Base-by-base conservation (phyloP, 768 basidiomycete species). In the Favolaschia claudopus region DNA sequence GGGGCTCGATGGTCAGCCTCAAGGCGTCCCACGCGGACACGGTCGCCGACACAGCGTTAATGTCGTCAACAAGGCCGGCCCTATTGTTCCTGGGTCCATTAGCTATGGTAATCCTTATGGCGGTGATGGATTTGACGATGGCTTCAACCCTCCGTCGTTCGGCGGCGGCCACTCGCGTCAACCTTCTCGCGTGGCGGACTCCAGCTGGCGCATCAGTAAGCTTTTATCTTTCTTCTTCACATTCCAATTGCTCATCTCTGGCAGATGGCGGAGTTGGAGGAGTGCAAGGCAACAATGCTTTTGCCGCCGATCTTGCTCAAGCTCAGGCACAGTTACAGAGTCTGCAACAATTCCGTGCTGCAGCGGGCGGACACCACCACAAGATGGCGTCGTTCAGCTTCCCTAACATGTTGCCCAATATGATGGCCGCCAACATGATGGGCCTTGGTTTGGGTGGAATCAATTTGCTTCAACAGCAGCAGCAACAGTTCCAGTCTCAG, bases 361-460 rank as follows among this genome's bases (percentile, higher is more conserved):
- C 95, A 5, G 89, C 93, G 19, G 93, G 93, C 40, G 95, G 94
- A 10, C 95, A 96, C 67, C 95, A 96, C 72, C 89, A 93, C 72
- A 96, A 96, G 81, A 95, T 97, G 93, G 86, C 92, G 9, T 98
- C 96, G 4, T 98, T 97, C 78, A 94, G 92, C 71, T 95, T 98
- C 80, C 96, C 96, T 6, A 97, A 97, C 72, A 97, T 97, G 94
- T 80, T 97, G 14, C 96, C 95, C 6, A 96, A 96, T 69, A 91
- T 96, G 86, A 92, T 95, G 91, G 95, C 94, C 3, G 95, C 94
- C 17, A 97, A 93, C 67, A 95, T 93, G 89, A 93, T 95, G 93
- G 93, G 94, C 19, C 77, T 95, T 33, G 89, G 89, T 44, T 82
- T 93, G 51, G 89, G 91, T 29, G 86, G 92, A 42, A 87, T 89